Base-by-base conservation (phyloP, 2,329 filamentous ascomycete genomes). In the Colletotrichum graminicola region DNA sequence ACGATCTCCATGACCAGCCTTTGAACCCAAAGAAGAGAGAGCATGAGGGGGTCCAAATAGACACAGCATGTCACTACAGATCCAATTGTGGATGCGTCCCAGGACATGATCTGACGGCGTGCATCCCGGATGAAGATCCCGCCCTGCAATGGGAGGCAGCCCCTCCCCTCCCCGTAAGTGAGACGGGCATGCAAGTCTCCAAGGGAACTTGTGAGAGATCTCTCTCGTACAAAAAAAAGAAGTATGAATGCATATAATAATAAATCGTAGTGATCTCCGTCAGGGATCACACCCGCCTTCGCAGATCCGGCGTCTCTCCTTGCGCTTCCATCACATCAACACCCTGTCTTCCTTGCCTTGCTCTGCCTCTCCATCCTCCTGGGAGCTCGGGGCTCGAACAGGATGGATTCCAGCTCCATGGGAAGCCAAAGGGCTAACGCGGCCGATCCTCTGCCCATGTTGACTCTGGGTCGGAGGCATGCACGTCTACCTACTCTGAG, bases 121-220 rank as follows among this genome's bases (percentile, higher is more conserved):
- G 32, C 26, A 34, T 52, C 41, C 68, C 49, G 52, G 51, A 67
- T 60, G 65, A 23, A 57, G 64, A 71, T 71, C 64, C 52, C 59
- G 57, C 57, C 56, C 45, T 62, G 52, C 52, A 34, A 57, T 34
- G 47, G 34, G 52, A 45, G 32, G 32, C 18, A 36, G 45, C 2
- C 26, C n/a, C 21, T 21, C 55, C 47, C 12, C 11, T 5, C 11
- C 23, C 55, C 32, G 36, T 8, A 11, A 18, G 41, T 57, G 52
- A 71, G 68, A 71, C 64, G 54, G 10, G 26, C 23, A 52, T 12
- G 61, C 34, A 45, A 34, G 57, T 51, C 64, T 67, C 51, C 11
- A 47, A 67, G 36, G 51, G 26, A 51, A 18, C 21, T 10, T 18
- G 36, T 11, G 21, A 49, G 23, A 23, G 18, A 21, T 45, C 36